Evolutionary conservation across 2,329 filamentous ascomycete genomes (phyloP), one percentile per base, ranked within the genome.

Genomic region (Coniella vitis): DNA sequence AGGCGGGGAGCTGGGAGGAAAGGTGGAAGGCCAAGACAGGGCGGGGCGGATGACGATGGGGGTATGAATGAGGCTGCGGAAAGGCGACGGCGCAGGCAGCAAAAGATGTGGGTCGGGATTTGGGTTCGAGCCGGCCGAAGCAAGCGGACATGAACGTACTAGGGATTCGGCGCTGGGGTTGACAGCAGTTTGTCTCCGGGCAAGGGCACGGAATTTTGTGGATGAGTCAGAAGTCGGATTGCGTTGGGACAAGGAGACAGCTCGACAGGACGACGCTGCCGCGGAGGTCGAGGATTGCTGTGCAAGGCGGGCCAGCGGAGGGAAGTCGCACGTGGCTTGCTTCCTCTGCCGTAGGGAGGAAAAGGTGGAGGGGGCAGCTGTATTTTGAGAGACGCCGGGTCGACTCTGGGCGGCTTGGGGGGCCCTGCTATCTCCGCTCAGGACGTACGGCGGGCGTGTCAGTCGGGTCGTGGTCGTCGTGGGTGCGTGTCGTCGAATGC

Each of bases 11-110:
- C 41, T 46, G 17, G 21, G 13, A 32, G 10, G 42, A 21, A 22
- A 40, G 19, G 31, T 29, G 29, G 29, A 14, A 17, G 21, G 45
- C 14, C 47, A 44, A 41, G 19, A 36, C 29, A 36, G 31, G 37
- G 51, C 51, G 47, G 44, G 51, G 51, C 40, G 51, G 20, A 50
- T 50, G 51, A 53, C 51, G 47, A 49, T 46, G 47, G 21, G 37
- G 38, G 41, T 31, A 42, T 40, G 45, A 21, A 29, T 38, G 29
- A 29, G 39, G 45, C 25, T 20, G 14, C 13, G 7, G 34, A 40
- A 36, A 49, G 41, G 47, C 32, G 48, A 46, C 48, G 17, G 48
- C 39, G 48, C 43, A 46, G 48, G 42, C 43, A 47, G 38, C 44
- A 38, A 35, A 46, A 34, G 21, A 31, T 20, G 38, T 38, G 22